These are phyloP conservation scores for Aeminium ludgeri DNA, from an alignment of 495 filamentous ascomycete species.

Conservation along the genomic window DNA sequence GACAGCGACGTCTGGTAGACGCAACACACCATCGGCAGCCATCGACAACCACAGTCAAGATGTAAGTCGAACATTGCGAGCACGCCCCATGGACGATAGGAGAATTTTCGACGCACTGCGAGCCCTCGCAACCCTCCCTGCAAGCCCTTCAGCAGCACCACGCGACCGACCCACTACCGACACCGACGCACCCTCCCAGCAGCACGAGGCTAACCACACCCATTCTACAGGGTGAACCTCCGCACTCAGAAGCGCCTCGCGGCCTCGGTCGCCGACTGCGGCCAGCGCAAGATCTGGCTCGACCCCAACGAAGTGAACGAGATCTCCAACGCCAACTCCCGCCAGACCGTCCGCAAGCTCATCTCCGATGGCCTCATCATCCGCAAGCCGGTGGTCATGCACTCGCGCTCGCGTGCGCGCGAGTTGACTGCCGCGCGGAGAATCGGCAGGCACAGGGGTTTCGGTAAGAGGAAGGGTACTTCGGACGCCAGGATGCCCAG, in stretches of 20 bases:
- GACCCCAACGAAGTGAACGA: slow-evolving; percentile 98
- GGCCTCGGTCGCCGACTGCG: slow-evolving; percentile 91
- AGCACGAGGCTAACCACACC: slow-evolving; percentile 4
- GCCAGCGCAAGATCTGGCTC: slow-evolving; percentile 99
- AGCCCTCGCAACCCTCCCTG: slow-evolving; percentile 1
- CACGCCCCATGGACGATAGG: not conserved
- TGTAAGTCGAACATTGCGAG: slow-evolving; percentile 8
- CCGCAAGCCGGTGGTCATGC: slow-evolving; percentile 98
- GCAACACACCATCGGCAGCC: slow-evolving; percentile 13
- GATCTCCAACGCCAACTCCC: slow-evolving; percentile 99
- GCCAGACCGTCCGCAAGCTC: slow-evolving; percentile 99
- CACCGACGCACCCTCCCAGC: not conserved
- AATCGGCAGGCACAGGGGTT: slow-evolving; percentile 89
- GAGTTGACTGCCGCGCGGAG: slow-evolving; percentile 77
- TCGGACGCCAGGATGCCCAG: slow-evolving; percentile 98
- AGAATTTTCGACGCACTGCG: not conserved
- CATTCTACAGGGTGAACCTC: slow-evolving; percentile 80
- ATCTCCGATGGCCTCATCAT: slow-evolving; percentile 99
- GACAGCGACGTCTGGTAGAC: slow-evolving; percentile 2
- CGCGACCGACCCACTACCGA: slow-evolving; percentile 2
- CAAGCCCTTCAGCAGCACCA: slow-evolving; percentile 2
- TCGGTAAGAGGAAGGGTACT: slow-evolving; percentile 99
- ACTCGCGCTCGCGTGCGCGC: slow-evolving; percentile 89
- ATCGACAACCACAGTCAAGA: slow-evolving; percentile 15
- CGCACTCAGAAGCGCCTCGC: slow-evolving; percentile 99